A percentile compares a stretch with the other conserved stretches of the same genome.
Evolutionary conservation across 1,284 basidiomycete species (phyloP).

Genomic region (Tylopilus sp.): DNA sequence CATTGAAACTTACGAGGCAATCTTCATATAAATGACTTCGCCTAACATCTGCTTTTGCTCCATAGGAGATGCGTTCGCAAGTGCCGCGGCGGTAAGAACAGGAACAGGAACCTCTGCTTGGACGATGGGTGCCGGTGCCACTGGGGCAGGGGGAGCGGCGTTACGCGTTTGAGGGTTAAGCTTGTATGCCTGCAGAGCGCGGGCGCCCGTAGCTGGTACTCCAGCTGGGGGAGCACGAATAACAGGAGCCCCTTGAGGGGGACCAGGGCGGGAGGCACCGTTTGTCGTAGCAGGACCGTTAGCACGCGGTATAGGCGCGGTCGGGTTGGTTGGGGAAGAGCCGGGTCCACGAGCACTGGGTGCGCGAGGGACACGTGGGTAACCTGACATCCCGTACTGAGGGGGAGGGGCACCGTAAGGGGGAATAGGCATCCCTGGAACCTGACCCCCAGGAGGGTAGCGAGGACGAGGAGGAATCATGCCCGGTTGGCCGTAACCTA

Average conservation of each 20-base stretch:
- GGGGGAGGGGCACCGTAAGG: constrained; percentile 69
- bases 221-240: constrained; percentile 43
- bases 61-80: constrained; percentile 74
- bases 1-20: constrained; percentile 59
- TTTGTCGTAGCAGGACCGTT: constrained; percentile 52
- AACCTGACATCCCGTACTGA: constrained; percentile 60
- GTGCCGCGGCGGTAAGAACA: constrained; percentile 50
- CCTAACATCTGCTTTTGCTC: constrained; percentile 98
- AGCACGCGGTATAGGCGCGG: constrained; percentile 53
- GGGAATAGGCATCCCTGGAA: constrained; percentile 71
- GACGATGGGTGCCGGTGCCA: constrained; percentile 36
- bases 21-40: constrained; percentile 89
- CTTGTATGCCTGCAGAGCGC: constrained; percentile 38
- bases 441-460: constrained; percentile 73
- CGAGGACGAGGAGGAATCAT: constrained; percentile 87
- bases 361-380: constrained; percentile 52
- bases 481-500: constrained; percentile 77
- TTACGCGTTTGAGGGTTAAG: constrained; percentile 41
- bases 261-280: constrained; percentile 46
- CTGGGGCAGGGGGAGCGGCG: constrained; percentile 36
- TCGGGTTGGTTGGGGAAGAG: constrained; percentile 59
- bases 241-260: constrained; percentile 45
- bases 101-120: constrained; percentile 46
- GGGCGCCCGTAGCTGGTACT: constrained; percentile 41
- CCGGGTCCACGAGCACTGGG: constrained; percentile 56